Evolutionary conservation across 1,139 yeast species (phyloP), one percentile per base, ranked within the genome.

Genomic region (Candida tunisiensis): DNA sequence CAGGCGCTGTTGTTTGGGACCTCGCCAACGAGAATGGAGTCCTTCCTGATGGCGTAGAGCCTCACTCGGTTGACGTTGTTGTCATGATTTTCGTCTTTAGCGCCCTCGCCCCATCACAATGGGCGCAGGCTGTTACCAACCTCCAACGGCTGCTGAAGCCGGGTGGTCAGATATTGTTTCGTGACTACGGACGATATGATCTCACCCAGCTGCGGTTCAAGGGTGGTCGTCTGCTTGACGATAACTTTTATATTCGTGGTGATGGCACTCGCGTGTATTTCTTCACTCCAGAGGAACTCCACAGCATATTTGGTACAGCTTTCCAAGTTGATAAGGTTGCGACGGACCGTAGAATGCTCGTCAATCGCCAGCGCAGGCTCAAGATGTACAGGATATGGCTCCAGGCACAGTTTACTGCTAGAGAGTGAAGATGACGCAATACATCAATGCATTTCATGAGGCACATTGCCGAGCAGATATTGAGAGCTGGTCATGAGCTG

Each of bases 351-450:
- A 60, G 98, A 40, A 60, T 88, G 38, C 60, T 88, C 41, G 96
- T 91, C 21, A 88, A 88, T 51, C 65, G 99, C 45, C 85, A 85
- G 56, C 74, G 88, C 45, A 78, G 75, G 47, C 56, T 88, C 40
- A 88, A 88, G 53, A 88, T 88, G 99, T 88, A 82, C 49, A 64
- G 99, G 42, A 82, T 83, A 36, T 88, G 99, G 99, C 57, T 88
- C 33, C 98, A 88, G 53, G 96, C 91, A 3, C 83, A 78, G 21
- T 85, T 85, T 23, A 29, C n/a, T n/a, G n/a, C n/a, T n/a, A n/a
- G n/a, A n/a, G n/a, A n/a, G n/a, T n/a, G n/a, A n/a, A n/a, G n/a
- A n/a, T n/a, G n/a, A n/a, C n/a, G n/a, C n/a, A n/a, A n/a, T n/a
- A n/a, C n/a, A n/a, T n/a, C n/a, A n/a, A n/a, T n/a, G n/a, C n/a